Base-by-base conservation (phyloP, 148 eudicot genomes). In the Chenopodium berlandieri region DNA sequence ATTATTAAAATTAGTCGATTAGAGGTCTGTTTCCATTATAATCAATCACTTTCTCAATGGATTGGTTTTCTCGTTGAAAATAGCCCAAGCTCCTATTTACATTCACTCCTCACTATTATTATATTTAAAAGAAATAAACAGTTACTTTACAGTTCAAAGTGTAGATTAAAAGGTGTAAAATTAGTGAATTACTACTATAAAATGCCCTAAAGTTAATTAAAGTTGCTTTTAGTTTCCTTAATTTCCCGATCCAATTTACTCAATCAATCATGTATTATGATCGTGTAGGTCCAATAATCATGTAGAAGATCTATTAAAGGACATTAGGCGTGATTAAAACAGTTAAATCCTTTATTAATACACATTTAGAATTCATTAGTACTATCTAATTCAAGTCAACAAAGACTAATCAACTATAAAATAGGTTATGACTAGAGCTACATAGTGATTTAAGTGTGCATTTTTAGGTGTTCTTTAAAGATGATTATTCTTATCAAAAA, bases 241-340 rank as follows among this genome's bases (percentile, higher is more conserved):
- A 47, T 2, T 48, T 73, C 76, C 11, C 17, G 19, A 47, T 23
- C 46, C 23, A 71, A 20, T 71, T 40, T 3, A 22, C 74, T 9
- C 25, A 30, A 77, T 77, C 72, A 78, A 78, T 84, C 64, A 84
- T 52, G 23, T 71, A 66, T 37, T 44, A n/a, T 79, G 78, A 69
- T 85, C 50, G 3, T 70, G 81, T 83, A 66, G 89, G 85, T 44
- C 87, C 88, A 79, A 81, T 64, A 85, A 85, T 88, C 84, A 81
- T 81, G 20, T 75, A 75, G 75, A 75, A 27, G 71, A 76, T 81
- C 65, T 30, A 46, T 19, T 62, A 67, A 37, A 56, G 54, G 75
- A 80, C 78, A 81, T 72, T 44, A 58, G 76, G 84, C 82, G 82
- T 85, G 84, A 82, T 85, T 75, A 54, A 31, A 78, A 77, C 46